Percentiles rank a stretch among this genome's conserved stretches.
phyloP scores from a whole-genome alignment of 129 eudicot genomes.

The Gnaphalium uliginosum region DNA sequence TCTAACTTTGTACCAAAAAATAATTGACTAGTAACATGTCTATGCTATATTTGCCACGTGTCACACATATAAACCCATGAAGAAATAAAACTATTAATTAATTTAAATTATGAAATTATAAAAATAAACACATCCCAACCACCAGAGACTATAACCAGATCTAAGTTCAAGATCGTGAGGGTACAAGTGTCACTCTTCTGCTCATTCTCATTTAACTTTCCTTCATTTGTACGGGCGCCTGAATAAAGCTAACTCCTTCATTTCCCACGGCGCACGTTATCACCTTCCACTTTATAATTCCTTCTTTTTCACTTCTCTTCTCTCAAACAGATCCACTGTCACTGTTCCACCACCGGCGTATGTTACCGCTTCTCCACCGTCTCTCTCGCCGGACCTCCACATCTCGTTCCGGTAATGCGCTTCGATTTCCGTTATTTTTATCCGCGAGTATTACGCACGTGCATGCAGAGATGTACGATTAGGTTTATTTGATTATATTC shows the following conservation, averaged over 20 bases:
- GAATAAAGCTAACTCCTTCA: neutral
- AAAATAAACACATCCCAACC: neutral
- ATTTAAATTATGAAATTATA: too few relatives aligned
- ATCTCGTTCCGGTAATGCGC: neutral
- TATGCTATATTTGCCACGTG: too few relatives aligned
- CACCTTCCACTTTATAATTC: conserved; percentile 12
- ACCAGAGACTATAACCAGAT: conserved; percentile 11
- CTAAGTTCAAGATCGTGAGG: conserved; percentile 29
- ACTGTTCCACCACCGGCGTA: neutral
- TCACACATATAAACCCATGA: too few relatives aligned
- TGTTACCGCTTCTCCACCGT: neutral
- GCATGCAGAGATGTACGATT: neutral
- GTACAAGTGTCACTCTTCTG: conserved; percentile 24
- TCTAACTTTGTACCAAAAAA: neutral
- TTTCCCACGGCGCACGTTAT: conserved; percentile 44
- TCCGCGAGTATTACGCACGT: neutral
- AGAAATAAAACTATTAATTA: too few relatives aligned
- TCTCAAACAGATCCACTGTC: neutral
- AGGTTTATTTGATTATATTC: neutral
- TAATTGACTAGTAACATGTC: too few relatives aligned
- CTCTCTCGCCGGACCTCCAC: too few relatives aligned
- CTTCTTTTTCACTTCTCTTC: neutral
- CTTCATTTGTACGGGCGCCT: neutral
- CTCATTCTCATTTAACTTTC: neutral
- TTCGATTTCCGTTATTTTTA: neutral